Evolutionary conservation across 108 stramenopile genomes (phyloP).

Genomic region (Fistulifera solaris): DNA sequence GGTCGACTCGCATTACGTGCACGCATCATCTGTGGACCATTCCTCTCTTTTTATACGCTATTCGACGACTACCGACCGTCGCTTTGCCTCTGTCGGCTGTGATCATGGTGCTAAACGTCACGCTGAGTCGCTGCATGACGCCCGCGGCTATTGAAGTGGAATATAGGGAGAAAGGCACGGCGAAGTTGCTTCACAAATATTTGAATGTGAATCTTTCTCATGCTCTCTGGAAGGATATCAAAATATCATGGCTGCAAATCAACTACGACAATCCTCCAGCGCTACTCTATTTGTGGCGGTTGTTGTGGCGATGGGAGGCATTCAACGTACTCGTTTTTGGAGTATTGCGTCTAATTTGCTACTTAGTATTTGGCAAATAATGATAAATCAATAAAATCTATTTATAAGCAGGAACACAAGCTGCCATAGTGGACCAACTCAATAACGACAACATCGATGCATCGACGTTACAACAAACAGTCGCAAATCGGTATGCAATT

Average conservation of each 20-base stretch:
- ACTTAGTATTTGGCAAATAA: slow-evolving; percentile 3
- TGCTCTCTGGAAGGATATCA: slow-evolving; percentile 64
- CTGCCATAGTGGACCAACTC: no score
- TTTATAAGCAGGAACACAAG: no score
- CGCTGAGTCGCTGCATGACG: slow-evolving; percentile 49
- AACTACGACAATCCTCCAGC: slow-evolving; percentile 34
- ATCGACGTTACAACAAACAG: no score
- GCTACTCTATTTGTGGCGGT: slow-evolving; percentile 32
- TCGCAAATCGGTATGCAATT: no score
- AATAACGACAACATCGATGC: no score
- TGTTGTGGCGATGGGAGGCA: slow-evolving; percentile 55
- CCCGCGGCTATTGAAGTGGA: slow-evolving; percentile 29
- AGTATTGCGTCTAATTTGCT: slow-evolving; percentile 20
- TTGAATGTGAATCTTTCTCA: slow-evolving; percentile 67
- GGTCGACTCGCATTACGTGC: slow-evolving; percentile 49
- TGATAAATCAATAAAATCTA: no score
- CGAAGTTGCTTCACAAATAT: slow-evolving; percentile 23
- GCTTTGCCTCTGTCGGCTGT: slow-evolving; percentile 39
- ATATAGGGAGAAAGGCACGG: not conserved
- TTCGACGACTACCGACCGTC: slow-evolving; percentile 19
- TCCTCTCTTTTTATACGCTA: slow-evolving; percentile 51
- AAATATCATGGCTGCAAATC: slow-evolving; percentile 41
- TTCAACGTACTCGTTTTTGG: slow-evolving; percentile 51
- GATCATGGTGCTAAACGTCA: slow-evolving; percentile 42
- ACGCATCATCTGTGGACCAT: slow-evolving; percentile 83